Evolutionary conservation across 345 rosid species (phyloP), one percentile per base, ranked within the genome.

Genomic region (Bruguiera parviflora): DNA sequence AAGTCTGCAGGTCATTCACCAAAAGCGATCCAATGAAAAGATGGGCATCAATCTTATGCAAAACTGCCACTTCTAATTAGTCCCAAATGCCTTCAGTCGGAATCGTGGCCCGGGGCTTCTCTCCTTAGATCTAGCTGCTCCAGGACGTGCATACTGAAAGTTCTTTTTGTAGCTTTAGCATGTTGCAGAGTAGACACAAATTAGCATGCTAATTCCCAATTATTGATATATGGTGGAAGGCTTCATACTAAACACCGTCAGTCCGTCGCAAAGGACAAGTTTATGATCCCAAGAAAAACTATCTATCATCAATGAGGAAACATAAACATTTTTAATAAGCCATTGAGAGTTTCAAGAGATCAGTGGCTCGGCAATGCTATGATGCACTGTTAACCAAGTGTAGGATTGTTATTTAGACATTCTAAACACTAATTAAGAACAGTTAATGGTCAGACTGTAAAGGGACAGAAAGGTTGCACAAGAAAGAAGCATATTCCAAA

Each of bases 401-500:
- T 71, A 63, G 73, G 71, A 33, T 58, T 58, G 62, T 66, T 56
- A 19, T 58, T 39, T 6, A n/a, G 21, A 64, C 33, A 7, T 57
- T 16, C 19, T 39, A 55, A 66, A 21, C 51, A 37, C 25, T 69
- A 68, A 43, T 71, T 52, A 53, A 60, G 66, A 60, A 73, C 80
- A 71, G 79, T 69, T 76, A 72, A 75, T 43, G 49, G 16, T 75
- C 68, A 71, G 65, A 57, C 70, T 51, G 56, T 63, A 56, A 67
- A 77, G 67, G 76, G 61, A 53, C 31, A 65, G 33, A 24, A 63
- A 61, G 49, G 49, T n/a, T 29, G 20, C 19, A 9, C 19, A 21
- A 15, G 58, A 53, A 65, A 51, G 28, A 29, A 74, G 78, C 74
- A 76, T 69, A 81, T 85, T 80, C 84, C 47, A 65, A 76, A 74